Percentiles rank a stretch among this genome's conserved stretches.
Conservation (phyloP, 371 early-diverging fungal genomes). For the Lichtheimia corymbifera region DNA sequence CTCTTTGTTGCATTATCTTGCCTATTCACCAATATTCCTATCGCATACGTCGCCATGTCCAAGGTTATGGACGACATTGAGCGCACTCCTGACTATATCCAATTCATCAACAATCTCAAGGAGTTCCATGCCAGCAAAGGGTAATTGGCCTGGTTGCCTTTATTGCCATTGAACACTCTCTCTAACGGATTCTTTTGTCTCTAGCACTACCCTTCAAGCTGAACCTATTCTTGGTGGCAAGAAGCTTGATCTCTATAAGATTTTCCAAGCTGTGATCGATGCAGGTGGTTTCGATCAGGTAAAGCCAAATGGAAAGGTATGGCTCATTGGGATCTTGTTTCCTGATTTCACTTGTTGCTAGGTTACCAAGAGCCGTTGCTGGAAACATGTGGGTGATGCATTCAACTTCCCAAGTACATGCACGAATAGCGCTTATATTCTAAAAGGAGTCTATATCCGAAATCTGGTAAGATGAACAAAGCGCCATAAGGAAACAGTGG, state of each 20-base stretch:
- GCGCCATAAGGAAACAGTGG: background rate
- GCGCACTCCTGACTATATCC: conserved; percentile 68
- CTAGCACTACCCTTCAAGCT: conserved; percentile 61
- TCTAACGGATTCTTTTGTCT: background rate
- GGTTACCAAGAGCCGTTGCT: conserved; percentile 78
- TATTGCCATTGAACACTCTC: background rate
- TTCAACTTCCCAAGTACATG: conserved; percentile 83
- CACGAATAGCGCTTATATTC: conserved; percentile 81
- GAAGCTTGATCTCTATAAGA: conserved; percentile 62
- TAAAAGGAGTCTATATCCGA: conserved; percentile 75
- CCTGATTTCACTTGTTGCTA: conserved; percentile 11
- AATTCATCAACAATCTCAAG: conserved; percentile 70
- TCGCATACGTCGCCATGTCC: conserved; percentile 4
- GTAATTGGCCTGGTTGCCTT: conserved; percentile 30
- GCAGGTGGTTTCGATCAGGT: conserved; percentile 74
- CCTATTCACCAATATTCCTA: background rate
- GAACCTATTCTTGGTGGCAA: conserved; percentile 78
- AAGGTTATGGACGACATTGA: conserved; percentile 58
- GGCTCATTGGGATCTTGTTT: background rate
- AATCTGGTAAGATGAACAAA: conserved; percentile 47
- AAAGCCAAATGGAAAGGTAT: background rate
- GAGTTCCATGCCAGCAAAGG: conserved; percentile 72
- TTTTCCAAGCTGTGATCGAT: conserved; percentile 63
- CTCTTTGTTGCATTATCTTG: background rate
- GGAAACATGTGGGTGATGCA: conserved; percentile 75